A percentile compares a stretch with the other conserved stretches of the same genome.
Conservation (phyloP, 1,139 yeast species). For the Tardiomyces depauwii region DNA sequence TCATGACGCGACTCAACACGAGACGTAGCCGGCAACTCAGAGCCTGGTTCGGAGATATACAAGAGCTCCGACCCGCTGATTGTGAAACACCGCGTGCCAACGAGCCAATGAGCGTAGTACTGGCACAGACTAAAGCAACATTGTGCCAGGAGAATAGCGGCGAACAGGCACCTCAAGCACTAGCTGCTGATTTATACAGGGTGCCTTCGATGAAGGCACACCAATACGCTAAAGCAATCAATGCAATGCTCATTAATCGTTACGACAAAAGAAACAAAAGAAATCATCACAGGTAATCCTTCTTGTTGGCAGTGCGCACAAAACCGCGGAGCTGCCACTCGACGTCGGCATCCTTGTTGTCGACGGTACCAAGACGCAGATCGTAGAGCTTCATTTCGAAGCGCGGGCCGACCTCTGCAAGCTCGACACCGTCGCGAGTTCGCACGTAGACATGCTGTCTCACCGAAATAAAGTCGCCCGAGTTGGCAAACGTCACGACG, state of each 20-base stretch:
- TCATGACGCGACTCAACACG: too few relatives aligned
- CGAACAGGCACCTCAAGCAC: too few relatives aligned
- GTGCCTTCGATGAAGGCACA: too few relatives aligned
- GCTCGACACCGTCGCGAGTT: constrained; percentile 75
- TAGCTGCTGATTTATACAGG: too few relatives aligned
- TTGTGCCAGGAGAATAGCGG: too few relatives aligned
- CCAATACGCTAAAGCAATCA: too few relatives aligned
- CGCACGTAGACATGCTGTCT: constrained; percentile 91
- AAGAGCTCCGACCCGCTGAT: too few relatives aligned
- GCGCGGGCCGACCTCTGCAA: constrained; percentile 97
- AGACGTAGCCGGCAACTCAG: too few relatives aligned
- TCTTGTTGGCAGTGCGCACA: constrained; percentile 89
- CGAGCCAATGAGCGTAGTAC: too few relatives aligned
- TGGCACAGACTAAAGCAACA: too few relatives aligned
- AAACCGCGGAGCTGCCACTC: constrained; percentile 95
- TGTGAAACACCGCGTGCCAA: too few relatives aligned
- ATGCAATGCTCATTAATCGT: neutral
- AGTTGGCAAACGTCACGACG: constrained; percentile 82
- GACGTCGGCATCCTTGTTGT: constrained; percentile 93
- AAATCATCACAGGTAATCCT: constrained; percentile 51
- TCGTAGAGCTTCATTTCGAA: constrained; percentile 93
- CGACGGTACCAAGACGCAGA: constrained; percentile 78
- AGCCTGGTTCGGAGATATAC: too few relatives aligned
- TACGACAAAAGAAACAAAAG: neutral
- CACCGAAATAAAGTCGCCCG: constrained; percentile 84